A percentile compares a stretch with the other conserved stretches of the same genome.
Conservation (phyloP, 768 basidiomycete species). For the Naganishia friedmannii region DNA sequence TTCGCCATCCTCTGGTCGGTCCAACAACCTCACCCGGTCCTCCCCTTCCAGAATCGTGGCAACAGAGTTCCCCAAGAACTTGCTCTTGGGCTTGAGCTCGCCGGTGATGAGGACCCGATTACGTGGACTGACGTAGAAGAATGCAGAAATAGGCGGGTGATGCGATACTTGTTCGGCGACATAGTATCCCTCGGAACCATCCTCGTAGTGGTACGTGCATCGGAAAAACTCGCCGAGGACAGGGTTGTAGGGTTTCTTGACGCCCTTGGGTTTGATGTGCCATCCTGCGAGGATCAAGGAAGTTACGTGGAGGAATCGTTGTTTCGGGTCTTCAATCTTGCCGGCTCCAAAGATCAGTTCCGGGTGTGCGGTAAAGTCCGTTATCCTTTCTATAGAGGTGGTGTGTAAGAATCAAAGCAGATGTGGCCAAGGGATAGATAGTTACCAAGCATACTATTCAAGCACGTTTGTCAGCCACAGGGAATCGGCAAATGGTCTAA, state of each 20-base stretch:
- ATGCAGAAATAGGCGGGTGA: constrained; percentile 80
- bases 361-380: constrained; percentile 98
- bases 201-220: constrained; percentile 85
- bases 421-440: neutral
- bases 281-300: constrained; percentile 69
- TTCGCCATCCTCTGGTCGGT: constrained; percentile 72
- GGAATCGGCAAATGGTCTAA: neutral
- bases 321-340: constrained; percentile 73
- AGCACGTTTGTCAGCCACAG: neutral
- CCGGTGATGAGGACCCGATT: constrained; percentile 84
- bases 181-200: constrained; percentile 90
- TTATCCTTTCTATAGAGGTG: constrained; percentile 95
- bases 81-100: constrained; percentile 83
- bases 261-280: constrained; percentile 97
- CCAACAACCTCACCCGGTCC: constrained; percentile 78
- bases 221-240: constrained; percentile 97
- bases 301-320: constrained; percentile 83
- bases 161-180: constrained; percentile 95
- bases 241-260: constrained; percentile 99
- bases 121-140: constrained; percentile 87
- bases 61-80: constrained; percentile 94
- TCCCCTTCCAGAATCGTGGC: constrained; percentile 96
- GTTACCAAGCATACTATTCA: constrained; percentile 9
- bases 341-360: constrained; percentile 88
- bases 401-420: neutral